Conservation (phyloP, 306 rosid species). For the Cucumis melo region DNA sequence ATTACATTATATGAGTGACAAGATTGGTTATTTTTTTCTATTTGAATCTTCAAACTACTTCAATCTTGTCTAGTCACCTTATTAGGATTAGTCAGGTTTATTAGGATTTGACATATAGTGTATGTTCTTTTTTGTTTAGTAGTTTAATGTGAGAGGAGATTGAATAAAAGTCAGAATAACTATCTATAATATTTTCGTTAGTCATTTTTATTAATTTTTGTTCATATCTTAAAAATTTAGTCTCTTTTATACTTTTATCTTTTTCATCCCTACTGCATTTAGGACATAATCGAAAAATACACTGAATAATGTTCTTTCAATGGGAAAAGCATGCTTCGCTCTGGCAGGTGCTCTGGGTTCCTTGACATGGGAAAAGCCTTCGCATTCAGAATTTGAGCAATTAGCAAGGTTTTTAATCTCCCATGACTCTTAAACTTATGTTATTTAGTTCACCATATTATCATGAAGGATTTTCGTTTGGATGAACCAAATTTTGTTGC, state of each 20-base stretch:
- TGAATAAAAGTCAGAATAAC: not conserved
- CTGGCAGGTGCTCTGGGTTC: slow-evolving; percentile 70
- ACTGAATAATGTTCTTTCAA: slow-evolving; percentile 34
- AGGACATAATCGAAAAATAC: slow-evolving; percentile 69
- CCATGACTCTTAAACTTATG: not conserved
- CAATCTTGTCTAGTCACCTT: not conserved
- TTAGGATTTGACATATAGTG: not conserved
- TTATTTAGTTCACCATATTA: not conserved
- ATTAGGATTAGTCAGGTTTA: too few relatives aligned
- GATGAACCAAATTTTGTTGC: too few relatives aligned
- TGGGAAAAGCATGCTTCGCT: slow-evolving; percentile 72
- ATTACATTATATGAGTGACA: not conserved
- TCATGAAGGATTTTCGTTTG: not conserved
- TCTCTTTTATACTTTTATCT: too few relatives aligned
- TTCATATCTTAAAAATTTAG: too few relatives aligned
- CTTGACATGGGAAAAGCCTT: slow-evolving; percentile 75
- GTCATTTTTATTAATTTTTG: too few relatives aligned
- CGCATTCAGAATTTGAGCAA: slow-evolving; percentile 61
- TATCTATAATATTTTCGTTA: too few relatives aligned
- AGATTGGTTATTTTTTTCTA: not conserved
- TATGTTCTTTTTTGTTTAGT: too few relatives aligned
- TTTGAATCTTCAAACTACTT: not conserved
- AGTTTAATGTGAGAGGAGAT: not conserved
- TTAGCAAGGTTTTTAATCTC: slow-evolving; percentile 41
- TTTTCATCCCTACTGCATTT: slow-evolving; percentile 10